Percentiles rank a stretch among this genome's conserved stretches.
These are phyloP conservation scores for Teratosphaeria gauchensis DNA, from an alignment of 2,329 filamentous ascomycete species.

Conservation along the genomic window DNA sequence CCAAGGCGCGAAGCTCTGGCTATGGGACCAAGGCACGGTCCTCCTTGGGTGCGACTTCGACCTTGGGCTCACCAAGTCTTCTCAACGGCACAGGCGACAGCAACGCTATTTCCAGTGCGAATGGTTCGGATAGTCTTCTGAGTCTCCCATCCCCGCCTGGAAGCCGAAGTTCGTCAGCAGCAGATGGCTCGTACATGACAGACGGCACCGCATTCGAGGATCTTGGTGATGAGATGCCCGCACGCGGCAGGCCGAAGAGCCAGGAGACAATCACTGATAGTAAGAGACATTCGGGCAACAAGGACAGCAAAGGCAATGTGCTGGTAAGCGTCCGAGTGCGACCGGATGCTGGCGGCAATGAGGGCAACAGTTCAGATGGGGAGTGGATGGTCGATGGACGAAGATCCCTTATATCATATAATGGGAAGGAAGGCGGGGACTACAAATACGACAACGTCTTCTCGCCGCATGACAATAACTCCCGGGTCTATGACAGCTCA, in stretches of 20 bases:
- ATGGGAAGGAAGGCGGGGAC: conserved; percentile 82
- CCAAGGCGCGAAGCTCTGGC: conserved; percentile 22
- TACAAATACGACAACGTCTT: conserved; percentile 98
- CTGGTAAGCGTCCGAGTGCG: conserved; percentile 89
- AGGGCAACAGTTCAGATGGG: conserved; percentile 53
- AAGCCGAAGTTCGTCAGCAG: conserved; percentile 83
- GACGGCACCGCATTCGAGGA: conserved; percentile 86
- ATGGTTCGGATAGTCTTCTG: conserved; percentile 62
- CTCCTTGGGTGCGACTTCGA: conserved; percentile 35
- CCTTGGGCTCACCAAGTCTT: conserved; percentile 53
- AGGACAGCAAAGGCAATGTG: conserved; percentile 86
- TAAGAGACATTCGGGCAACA: conserved; percentile 28
- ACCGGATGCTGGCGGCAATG: conserved; percentile 62
- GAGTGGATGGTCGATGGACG: conserved; percentile 92
- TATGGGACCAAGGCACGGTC: conserved; percentile 40
- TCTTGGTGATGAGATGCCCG: conserved; percentile 43
- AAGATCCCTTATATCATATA: conserved; percentile 70
- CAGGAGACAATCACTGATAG: conserved; percentile 24
- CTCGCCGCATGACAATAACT: conserved; percentile 84
- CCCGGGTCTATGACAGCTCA: conserved; percentile 84
- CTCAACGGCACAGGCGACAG: conserved; percentile 71
- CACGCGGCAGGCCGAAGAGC: conserved; percentile 36
- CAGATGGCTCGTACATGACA: conserved; percentile 84
- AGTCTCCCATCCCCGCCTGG: conserved; percentile 75
- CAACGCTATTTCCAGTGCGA: conserved; percentile 56